These are phyloP conservation scores for Hymenoscyphus albidus DNA, from an alignment of 2,329 filamentous ascomycete species.

Conservation along the genomic window DNA sequence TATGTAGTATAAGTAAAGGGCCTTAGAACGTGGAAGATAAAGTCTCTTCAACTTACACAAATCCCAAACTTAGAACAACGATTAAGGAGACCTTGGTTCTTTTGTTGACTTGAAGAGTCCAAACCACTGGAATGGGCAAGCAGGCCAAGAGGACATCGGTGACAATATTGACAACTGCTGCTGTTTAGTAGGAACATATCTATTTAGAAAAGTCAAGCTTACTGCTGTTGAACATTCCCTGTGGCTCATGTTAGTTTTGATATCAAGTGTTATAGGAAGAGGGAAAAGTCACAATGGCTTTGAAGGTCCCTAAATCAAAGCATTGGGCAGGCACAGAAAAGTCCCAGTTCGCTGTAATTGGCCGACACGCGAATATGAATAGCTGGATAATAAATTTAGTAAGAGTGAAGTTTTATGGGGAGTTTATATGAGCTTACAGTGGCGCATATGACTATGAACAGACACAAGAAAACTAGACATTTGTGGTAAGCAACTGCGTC, in stretches of 20 bases:
- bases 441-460: slow-evolving; percentile 41
- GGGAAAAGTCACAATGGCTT: slow-evolving; percentile 36
- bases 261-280: background rate
- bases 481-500: background rate
- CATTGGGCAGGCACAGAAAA: slow-evolving; percentile 40
- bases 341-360: slow-evolving; percentile 45
- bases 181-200: background rate
- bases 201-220: slow-evolving; percentile 13
- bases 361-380: slow-evolving; percentile 46
- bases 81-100: slow-evolving; percentile 40
- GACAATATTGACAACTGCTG: slow-evolving; percentile 24
- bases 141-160: slow-evolving; percentile 36
- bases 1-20: slow-evolving; percentile 16
- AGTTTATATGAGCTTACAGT: slow-evolving; percentile 23
- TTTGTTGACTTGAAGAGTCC: slow-evolving; percentile 41
- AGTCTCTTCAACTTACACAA: slow-evolving; percentile 18
- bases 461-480: slow-evolving; percentile 39
- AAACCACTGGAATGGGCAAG: slow-evolving; percentile 42
- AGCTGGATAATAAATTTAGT: slow-evolving; percentile 30
- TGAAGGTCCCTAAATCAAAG: slow-evolving; percentile 40
- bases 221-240: slow-evolving; percentile 44
- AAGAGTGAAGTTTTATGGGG: background rate
- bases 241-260: background rate
- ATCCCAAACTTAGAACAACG: slow-evolving; percentile 25
- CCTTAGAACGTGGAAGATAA: background rate